Percentiles rank a stretch among this genome's conserved stretches.
Conservation (phyloP, 768 basidiomycete genomes). For the Psilocybe sp. region DNA sequence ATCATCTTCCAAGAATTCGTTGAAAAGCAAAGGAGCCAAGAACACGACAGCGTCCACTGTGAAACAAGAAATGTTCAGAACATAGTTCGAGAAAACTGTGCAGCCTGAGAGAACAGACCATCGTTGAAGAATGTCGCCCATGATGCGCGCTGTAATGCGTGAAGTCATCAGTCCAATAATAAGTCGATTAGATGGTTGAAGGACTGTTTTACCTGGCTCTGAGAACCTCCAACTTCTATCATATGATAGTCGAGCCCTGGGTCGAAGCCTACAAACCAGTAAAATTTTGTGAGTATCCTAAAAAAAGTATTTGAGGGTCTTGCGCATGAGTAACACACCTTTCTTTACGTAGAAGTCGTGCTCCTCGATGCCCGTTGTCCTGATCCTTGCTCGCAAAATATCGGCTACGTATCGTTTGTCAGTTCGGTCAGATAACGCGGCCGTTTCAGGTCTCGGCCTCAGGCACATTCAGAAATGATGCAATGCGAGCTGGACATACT, state of each 20-base stretch:
- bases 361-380: slow-evolving; percentile 74
- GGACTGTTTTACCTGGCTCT: slow-evolving; percentile 37
- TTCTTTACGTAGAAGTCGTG: slow-evolving; percentile 59
- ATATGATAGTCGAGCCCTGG: slow-evolving; percentile 60
- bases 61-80: not conserved
- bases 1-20: slow-evolving; percentile 72
- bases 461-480: no score
- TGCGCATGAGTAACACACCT: slow-evolving; percentile 29
- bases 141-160: slow-evolving; percentile 42
- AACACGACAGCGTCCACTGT: slow-evolving; percentile 77
- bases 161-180: slow-evolving; percentile 3
- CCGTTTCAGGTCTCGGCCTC: no score
- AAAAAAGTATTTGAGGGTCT: not conserved
- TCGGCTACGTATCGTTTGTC: slow-evolving; percentile 39
- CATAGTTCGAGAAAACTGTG: not conserved
- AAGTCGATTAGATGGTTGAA: not conserved
- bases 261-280: slow-evolving; percentile 21
- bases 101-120: slow-evolving; percentile 19
- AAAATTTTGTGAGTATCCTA: not conserved
- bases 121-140: slow-evolving; percentile 86
- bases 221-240: slow-evolving; percentile 67
- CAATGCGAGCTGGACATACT: slow-evolving; percentile 34
- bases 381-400: slow-evolving; percentile 71
- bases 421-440: not conserved
- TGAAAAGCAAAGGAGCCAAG: slow-evolving; percentile 75